Evolutionary conservation across 306 rosid genomes (phyloP).

Genomic region (Acacia crassicarpa): DNA sequence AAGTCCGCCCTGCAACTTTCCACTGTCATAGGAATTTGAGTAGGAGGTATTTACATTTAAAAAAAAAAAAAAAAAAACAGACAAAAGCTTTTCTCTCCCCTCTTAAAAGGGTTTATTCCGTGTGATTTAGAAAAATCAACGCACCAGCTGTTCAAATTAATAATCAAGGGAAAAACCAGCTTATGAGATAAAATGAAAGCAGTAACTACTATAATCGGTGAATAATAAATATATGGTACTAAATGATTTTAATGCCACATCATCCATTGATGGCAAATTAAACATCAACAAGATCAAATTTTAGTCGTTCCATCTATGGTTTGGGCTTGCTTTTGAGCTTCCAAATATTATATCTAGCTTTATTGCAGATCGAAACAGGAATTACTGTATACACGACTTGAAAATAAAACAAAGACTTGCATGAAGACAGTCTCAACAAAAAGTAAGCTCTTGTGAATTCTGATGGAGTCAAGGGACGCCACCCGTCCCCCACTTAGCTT

Average conservation of each 20-base stretch:
- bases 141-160: neutral
- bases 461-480: constrained; percentile 42
- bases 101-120: no score
- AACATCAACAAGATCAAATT: no score
- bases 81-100: no score
- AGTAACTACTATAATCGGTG: neutral
- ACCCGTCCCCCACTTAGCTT: neutral
- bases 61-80: no score
- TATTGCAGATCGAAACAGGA: neutral
- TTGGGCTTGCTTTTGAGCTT: no score
- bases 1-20: no score
- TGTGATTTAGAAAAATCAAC: no score
- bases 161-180: neutral
- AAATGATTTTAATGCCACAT: no score
- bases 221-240: no score
- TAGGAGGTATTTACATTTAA: neutral
- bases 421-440: neutral
- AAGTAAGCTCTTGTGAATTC: constrained; percentile 17
- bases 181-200: neutral
- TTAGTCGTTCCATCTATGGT: no score
- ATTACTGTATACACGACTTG: neutral
- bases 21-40: neutral
- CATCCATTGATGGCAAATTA: no score
- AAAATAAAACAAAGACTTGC: neutral
- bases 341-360: neutral